Conservation (phyloP, 345 rosid species). For the Noccaea caerulescens region DNA sequence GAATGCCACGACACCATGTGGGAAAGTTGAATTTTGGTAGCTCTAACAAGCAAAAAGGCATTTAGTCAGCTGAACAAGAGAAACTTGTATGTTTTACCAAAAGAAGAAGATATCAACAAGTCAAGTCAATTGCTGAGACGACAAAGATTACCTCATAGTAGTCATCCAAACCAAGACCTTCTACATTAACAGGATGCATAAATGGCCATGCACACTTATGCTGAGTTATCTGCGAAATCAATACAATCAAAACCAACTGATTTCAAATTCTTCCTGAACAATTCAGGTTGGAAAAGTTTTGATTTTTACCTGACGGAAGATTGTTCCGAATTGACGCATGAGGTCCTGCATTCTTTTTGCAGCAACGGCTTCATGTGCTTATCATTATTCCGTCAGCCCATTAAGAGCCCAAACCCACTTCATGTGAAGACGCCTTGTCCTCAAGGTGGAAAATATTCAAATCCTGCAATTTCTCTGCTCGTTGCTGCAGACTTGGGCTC, state of each 20-base stretch:
- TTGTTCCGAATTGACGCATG: conserved; percentile 75
- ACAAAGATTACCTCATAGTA: conserved; percentile 65
- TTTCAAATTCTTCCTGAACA: background rate
- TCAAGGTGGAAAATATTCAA: too few species aligned
- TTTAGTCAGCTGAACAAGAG: background rate
- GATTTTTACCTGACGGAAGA: conserved; percentile 59
- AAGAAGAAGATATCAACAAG: conserved; percentile 5
- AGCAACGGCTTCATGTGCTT: conserved; percentile 86
- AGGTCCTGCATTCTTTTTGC: conserved; percentile 94
- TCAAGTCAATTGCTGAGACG: background rate
- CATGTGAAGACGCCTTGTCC: too few species aligned
- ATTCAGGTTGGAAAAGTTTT: background rate
- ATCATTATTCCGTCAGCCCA: too few species aligned
- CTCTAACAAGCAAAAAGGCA: background rate
- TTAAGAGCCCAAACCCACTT: too few species aligned
- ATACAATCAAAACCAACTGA: background rate
- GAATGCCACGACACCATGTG: too few species aligned
- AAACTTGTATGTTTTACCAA: background rate
- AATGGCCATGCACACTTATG: conserved; percentile 93
- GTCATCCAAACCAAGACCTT: conserved; percentile 83
- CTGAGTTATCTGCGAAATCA: conserved; percentile 66
- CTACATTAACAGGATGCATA: conserved; percentile 88
- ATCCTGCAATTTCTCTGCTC: too few species aligned
- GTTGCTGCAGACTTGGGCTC: too few species aligned
- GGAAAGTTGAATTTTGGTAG: background rate